phyloP scores from a whole-genome alignment of 306 rosid species.

The Gastrolobium villosum region DNA sequence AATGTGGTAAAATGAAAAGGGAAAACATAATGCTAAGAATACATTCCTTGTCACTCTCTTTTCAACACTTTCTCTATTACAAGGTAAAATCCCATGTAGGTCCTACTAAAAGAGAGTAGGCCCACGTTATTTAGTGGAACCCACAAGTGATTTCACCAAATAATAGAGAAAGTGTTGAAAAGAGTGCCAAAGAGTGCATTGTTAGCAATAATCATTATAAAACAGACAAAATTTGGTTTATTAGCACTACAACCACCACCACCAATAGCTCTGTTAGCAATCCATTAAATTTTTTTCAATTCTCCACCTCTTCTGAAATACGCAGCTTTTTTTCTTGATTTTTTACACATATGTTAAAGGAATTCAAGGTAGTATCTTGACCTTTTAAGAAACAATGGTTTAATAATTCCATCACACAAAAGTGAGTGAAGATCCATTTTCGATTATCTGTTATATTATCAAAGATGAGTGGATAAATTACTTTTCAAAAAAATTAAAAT shows the following conservation, averaged over 20 bases:
- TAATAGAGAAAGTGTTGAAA: neutral
- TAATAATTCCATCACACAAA: neutral
- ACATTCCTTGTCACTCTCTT: neutral
- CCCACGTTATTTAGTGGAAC: neutral
- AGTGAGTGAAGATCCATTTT: neutral
- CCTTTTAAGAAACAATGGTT: constrained; percentile 32
- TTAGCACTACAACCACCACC: constrained; percentile 5
- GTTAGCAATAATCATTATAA: neutral
- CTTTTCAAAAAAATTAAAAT: constrained; percentile 22
- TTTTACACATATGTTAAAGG: neutral
- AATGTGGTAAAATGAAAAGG: neutral
- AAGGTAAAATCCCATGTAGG: neutral
- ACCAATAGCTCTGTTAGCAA: neutral
- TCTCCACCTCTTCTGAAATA: constrained; percentile 25
- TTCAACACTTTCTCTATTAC: neutral
- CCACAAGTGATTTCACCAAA: neutral
- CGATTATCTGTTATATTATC: constrained; percentile 22
- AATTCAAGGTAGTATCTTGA: constrained; percentile 18
- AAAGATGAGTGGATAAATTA: neutral
- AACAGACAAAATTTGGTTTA: neutral
- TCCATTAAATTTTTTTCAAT: neutral
- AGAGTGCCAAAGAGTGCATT: neutral
- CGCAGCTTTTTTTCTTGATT: constrained; percentile 1
- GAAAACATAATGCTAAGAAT: neutral
- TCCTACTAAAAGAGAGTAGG: neutral